These are phyloP conservation scores for Alternaria hordeiaustralica DNA, from an alignment of 2,329 filamentous ascomycete species.

Conservation along the genomic window DNA sequence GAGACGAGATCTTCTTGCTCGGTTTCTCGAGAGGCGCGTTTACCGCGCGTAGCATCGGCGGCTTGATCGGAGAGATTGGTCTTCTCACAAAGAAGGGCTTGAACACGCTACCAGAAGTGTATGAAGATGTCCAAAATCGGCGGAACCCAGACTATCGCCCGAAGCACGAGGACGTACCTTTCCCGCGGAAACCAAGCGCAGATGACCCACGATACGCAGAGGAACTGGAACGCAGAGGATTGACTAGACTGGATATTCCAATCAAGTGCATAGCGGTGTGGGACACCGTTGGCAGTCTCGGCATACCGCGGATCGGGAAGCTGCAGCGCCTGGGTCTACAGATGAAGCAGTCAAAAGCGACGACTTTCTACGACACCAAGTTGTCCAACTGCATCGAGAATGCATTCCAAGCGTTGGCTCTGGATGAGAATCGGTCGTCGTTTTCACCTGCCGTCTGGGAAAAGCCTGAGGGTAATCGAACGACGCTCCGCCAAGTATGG, in stretches of 20 bases:
- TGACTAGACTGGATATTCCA: slow-evolving; percentile 44
- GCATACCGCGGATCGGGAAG: slow-evolving; percentile 54
- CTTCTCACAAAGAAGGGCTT: slow-evolving; percentile 57
- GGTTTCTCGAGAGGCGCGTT: slow-evolving; percentile 58
- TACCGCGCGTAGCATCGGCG: slow-evolving; percentile 53
- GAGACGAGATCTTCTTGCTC: slow-evolving; percentile 57
- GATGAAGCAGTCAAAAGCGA: slow-evolving; percentile 44
- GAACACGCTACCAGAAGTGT: slow-evolving; percentile 55
- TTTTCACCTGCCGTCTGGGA: slow-evolving; percentile 63
- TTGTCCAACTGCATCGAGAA: slow-evolving; percentile 55
- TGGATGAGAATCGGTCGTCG: slow-evolving; percentile 60
- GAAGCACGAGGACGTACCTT: slow-evolving; percentile 55
- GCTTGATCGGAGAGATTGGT: slow-evolving; percentile 54
- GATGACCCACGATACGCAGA: slow-evolving; percentile 51
- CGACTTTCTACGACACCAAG: slow-evolving; percentile 58
- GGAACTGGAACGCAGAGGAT: slow-evolving; percentile 48
- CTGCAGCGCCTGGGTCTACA: slow-evolving; percentile 47
- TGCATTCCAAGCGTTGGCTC: slow-evolving; percentile 62
- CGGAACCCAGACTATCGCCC: slow-evolving; percentile 53
- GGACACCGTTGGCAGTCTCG: slow-evolving; percentile 58
- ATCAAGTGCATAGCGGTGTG: slow-evolving; percentile 57
- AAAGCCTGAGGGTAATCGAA: slow-evolving; percentile 53
- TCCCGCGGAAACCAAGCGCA: slow-evolving; percentile 55
- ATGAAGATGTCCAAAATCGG: slow-evolving; percentile 53
- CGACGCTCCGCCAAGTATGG: slow-evolving; percentile 61